Evolutionary conservation across 495 filamentous ascomycete species (phyloP).

Genomic region (Friedmanniomyces simplex): DNA sequence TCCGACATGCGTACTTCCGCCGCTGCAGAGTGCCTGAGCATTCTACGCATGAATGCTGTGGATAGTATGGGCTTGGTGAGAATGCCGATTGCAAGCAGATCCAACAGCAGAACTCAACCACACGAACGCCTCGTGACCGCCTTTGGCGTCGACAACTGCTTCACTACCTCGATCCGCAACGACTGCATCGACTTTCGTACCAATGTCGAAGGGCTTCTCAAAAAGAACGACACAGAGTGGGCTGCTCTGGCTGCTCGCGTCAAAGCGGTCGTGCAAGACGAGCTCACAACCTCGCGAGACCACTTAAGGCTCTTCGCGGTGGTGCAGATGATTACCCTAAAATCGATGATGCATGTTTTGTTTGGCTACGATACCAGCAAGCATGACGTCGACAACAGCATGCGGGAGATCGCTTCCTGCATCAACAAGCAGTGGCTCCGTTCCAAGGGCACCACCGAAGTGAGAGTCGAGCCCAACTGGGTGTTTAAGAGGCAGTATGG

Average conservation of each 20-base stretch:
- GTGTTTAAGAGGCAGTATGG: neutral
- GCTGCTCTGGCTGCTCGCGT: neutral
- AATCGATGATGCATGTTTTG: conserved; percentile 34
- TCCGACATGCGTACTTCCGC: too few species aligned
- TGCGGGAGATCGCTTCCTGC: conserved; percentile 25
- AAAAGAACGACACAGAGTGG: neutral
- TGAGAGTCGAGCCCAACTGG: neutral
- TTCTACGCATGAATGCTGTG: too few species aligned
- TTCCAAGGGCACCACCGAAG: conserved; percentile 36
- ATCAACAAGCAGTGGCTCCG: conserved; percentile 51
- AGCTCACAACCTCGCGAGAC: neutral
- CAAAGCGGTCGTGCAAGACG: neutral
- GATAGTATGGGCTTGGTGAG: neutral
- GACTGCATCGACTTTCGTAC: conserved; percentile 35
- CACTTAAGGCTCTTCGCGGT: conserved; percentile 21
- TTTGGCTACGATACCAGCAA: conserved; percentile 28
- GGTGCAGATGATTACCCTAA: conserved; percentile 40
- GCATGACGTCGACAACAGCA: conserved; percentile 14
- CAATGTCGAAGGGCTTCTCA: conserved; percentile 13
- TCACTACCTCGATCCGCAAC: conserved; percentile 41
- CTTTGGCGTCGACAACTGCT: conserved; percentile 54
- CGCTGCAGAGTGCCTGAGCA: too few species aligned
- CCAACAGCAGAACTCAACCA: conserved; percentile 19
- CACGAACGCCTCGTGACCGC: conserved; percentile 41
- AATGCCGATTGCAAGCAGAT: neutral